Evolutionary conservation across 2,329 filamentous ascomycete species (phyloP), one percentile per base, ranked within the genome.

Genomic region (Colletotrichum higginsianum): DNA sequence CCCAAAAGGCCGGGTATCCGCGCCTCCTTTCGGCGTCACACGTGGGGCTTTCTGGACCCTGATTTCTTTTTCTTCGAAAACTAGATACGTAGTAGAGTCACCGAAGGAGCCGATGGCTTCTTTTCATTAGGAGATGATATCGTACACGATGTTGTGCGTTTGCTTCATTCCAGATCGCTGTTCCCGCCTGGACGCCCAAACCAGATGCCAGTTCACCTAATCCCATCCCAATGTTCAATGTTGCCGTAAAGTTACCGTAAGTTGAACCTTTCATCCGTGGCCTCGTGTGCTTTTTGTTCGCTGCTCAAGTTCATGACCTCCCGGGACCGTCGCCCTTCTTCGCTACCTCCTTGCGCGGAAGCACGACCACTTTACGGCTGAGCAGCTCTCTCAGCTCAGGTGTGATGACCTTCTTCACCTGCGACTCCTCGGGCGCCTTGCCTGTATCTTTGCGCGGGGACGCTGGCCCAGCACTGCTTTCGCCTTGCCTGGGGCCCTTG

Each of bases 321-420:
- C 50, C 53, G 15, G 44, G 55, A 0, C 70, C 70, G 4, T 72
- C 70, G 0, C 70, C 70, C 55, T 66, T 71, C 26, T 66, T 66
- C 35, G 49, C 70, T 40, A 76, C 82, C 81, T 76, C 82, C 84
- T 75, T 80, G 80, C 40, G 83, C 30, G 83, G 81, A 26, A 87
- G 78, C 11, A 86, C 77, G 62, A 85, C 84, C 9, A 87, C 82
- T 61, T 84, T 82, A 53, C 83, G 82, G 74, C 84, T 89, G 50
- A 91, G 77, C 50, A 91, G 76, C 71, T 84, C 85, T 60, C 89
- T 83, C 74, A 91, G 78, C 78, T 90, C 88, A 0, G 88, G 88
- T 2, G 87, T 89, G 61, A 90, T 89, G 16, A 88, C 81, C 77
- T 84, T 87, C 52, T 82, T 78, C 11, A 79, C 75, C 65, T 80